Evolutionary conservation across 2,329 filamentous ascomycete species (phyloP).

Genomic region (Pseudonectria foliicola): DNA sequence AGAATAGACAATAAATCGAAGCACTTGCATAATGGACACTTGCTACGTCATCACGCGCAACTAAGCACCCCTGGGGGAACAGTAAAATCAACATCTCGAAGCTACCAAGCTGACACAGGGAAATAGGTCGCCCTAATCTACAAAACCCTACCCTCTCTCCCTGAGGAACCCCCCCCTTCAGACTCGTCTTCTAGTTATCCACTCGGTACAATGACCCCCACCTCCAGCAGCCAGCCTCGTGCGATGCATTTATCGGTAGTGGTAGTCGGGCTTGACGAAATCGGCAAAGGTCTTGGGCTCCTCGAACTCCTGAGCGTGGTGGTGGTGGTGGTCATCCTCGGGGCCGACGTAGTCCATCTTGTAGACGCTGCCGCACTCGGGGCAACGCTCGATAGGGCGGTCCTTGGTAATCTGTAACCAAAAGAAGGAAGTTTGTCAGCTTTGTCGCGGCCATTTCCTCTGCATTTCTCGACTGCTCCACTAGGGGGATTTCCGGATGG

Average conservation of each 20-base stretch:
- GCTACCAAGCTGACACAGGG: constrained; percentile 30
- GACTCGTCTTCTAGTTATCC: constrained; percentile 16
- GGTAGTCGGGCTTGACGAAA: constrained; percentile 92
- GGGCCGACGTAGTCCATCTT: constrained; percentile 97
- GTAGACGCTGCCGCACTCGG: constrained; percentile 92
- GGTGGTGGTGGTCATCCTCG: constrained; percentile 61
- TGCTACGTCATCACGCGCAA: background rate
- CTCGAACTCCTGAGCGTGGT: constrained; percentile 57
- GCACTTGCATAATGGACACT: too few species aligned
- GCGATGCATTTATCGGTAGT: constrained; percentile 48
- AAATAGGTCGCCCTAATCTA: constrained; percentile 35
- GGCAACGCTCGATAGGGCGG: constrained; percentile 89
- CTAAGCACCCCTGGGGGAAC: background rate
- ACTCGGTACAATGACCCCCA: constrained; percentile 17
- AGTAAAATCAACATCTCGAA: constrained; percentile 22
- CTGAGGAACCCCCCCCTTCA: constrained; percentile 13
- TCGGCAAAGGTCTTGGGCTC: constrained; percentile 97
- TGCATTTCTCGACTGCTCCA: constrained; percentile 8
- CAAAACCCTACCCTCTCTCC: constrained; percentile 26
- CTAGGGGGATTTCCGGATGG: too few species aligned
- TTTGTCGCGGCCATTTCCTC: too few species aligned
- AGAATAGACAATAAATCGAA: too few species aligned
- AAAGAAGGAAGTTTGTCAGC: constrained; percentile 9
- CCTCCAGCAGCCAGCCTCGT: constrained; percentile 7
- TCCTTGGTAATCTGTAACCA: constrained; percentile 66